Base-by-base conservation (phyloP, 441 rosid species). In the Geranium incanum region DNA sequence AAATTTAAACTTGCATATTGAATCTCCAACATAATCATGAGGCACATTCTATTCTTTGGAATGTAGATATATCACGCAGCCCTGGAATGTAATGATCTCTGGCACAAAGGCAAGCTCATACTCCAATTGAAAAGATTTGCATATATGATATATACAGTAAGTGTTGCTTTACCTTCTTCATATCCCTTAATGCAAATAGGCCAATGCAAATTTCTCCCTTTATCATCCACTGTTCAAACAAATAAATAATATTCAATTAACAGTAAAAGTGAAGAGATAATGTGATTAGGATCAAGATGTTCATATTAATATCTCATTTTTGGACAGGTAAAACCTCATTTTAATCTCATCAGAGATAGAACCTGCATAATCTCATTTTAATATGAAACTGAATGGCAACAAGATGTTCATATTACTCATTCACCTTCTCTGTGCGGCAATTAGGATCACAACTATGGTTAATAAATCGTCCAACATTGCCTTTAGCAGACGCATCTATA, bases 171-270 rank as follows among this genome's bases (percentile, higher is more conserved):
- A 95, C 99, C 99, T 87, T 82, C 79, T 84, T 88, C 70, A 95
- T 89, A 80, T 89, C 92, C 83, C 90, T 85, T 76, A 91, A 71
- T 28, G 99, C 95, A 85, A 95, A 95, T 69, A 95, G 78, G 73
- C 99, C 99, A 67, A 95, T 91, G 71, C 98, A 95, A 75, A 95
- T 92, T 85, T 95, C 99, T 79, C 99, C 99, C 78, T 92, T 92
- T 75, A 95, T 97, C 90, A 95, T 89, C 99, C 98, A 95, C 99
- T 95, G 96, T 78, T 15, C 67, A 33, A 28, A 28, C 37, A 63
- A 63, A 63, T 63, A 63, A 63, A 63, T 28, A 63, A 63, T 33
- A 63, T 13, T 70, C 81, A 72, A 66, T 13, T 67, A 81, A 78
- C 57, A 75, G 73, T 12, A 65, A 63, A 28, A 68, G 77, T 67